Evolutionary conservation across 169 alveolate species (phyloP), one percentile per base, ranked within the genome.

Genomic region (Plasmodium yoelii): DNA sequence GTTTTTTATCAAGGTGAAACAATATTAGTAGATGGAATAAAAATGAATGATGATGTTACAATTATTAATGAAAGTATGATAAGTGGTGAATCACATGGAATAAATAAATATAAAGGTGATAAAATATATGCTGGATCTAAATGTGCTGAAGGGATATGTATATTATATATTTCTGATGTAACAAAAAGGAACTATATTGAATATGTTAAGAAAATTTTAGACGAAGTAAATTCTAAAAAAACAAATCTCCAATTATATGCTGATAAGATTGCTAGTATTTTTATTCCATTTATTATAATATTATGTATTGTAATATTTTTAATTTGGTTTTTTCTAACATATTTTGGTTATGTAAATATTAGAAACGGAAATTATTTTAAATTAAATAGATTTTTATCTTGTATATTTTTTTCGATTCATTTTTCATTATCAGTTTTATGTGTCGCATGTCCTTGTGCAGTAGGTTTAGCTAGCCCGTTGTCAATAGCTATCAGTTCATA

Each of bases 391-490:
- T 60, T 80, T 51, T 55, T 80, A 60, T 64, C 90, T 13, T 80
- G 90, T 80, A 28, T 80, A 2, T 67, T 80, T 53, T 80, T 80
- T 57, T 80, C 90, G 12, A 56, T 80, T 19, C 90, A 80, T 64
- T 80, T 80, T 51, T 80, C 90, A n/a, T 65, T 80, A 65, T 80
- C 90, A 18, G 67, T 80, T 44, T 80, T 80, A 65, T 80, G 90
- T 67, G 90, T 80, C 24, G 90, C 90, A 18, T 80, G 90, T 26
- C 90, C 90, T 18, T 80, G 90, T 80, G 90, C 90, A n/a, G 90
- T 80, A 1, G 82, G 90, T n/a, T 47, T 80, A 44, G 90, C 90
- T 46, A 80, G 90, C 44, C 90, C 90, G 7, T 59, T 80, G 18
- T 80, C 90, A 44, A 80, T 80, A 28, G 82, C 90, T 28, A 80